Base-by-base conservation (phyloP, 2,329 filamentous ascomycete genomes). In the Botryotinia calthae region DNA sequence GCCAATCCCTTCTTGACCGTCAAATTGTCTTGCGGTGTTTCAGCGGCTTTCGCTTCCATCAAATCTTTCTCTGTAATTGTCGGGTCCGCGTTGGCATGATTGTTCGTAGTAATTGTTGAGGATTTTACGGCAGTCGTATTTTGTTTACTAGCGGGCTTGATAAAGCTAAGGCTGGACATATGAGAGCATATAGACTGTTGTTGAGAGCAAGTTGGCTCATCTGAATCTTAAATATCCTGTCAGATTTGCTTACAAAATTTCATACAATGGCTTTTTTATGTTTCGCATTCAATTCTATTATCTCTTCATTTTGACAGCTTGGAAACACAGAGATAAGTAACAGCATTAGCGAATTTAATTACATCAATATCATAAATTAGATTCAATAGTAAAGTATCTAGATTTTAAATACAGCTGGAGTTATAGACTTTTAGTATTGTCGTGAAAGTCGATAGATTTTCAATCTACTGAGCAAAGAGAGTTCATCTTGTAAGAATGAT, bases 101-200 rank as follows among this genome's bases (percentile, higher is more conserved):
- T 81, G 9, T 78, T 79, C 59, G 81, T 81, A 80, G 76, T 77
- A 51, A 73, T 79, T 0, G 18, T 81, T 4, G 79, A 81, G 65
- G 81, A 82, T 70, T 78, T 81, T 58, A 28, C 79, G 6, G 76
- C 81, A 37, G 79, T 81, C 40, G 64, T 78, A 37, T 75, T 79
- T 18, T 80, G 80, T 59, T 74, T 79, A n/a, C 54, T 74, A n/a
- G 74, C 69, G 40, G 74, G 77, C 14, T 71, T 77, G n/a, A 74
- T 68, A 2, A 16, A 56, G 8, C 34, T 22, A 12, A 51, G 4
- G 8, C 14, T 67, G 42, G 18, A 62, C 37, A 51, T 16, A n/a
- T 37, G 25, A 31, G 20, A 10, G 5, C 5, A 20, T n/a, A 10
- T 10, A 48, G 5, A 65, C 18, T 65, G 22, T 8, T 14, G 10